Evolutionary conservation across 768 basidiomycete genomes (phyloP).

Genomic region (Tulasnella calospora): DNA sequence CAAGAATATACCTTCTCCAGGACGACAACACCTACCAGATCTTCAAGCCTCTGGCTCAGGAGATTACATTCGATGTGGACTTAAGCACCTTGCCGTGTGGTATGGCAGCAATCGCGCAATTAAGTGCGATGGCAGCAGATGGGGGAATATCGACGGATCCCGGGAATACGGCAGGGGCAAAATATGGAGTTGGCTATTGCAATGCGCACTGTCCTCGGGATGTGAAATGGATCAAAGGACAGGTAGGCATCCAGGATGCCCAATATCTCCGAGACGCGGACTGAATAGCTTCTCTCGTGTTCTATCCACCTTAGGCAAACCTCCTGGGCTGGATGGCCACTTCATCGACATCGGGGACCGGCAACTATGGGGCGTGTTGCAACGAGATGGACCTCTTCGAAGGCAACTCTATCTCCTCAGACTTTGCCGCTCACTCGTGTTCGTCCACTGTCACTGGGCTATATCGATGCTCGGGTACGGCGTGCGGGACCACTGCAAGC

Average conservation of each 20-base stretch:
- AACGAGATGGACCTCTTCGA: conserved; percentile 15
- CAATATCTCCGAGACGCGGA: not conserved
- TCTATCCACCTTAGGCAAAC: not conserved
- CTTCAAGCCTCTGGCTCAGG: conserved; percentile 4
- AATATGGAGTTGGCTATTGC: conserved; percentile 9
- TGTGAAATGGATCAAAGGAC: conserved; percentile 10
- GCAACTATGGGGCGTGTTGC: conserved; percentile 16
- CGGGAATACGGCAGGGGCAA: not conserved
- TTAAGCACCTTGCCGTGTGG: not conserved
- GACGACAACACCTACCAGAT: conserved; percentile 10
- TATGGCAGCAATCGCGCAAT: not conserved
- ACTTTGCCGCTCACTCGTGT: conserved; percentile 10
- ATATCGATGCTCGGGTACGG: not conserved
- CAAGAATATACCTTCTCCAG: conserved; percentile 46
- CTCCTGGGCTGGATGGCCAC: not conserved
- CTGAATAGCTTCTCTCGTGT: not conserved
- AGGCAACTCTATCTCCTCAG: conserved; percentile 14
- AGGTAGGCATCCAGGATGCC: not conserved
- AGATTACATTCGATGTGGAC: conserved; percentile 10
- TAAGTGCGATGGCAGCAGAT: not conserved
- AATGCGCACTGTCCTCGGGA: conserved; percentile 8
- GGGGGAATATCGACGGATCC: not conserved
- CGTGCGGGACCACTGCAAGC: not conserved
- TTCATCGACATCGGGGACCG: not conserved
- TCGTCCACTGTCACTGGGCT: not conserved